A percentile compares a stretch with the other conserved stretches of the same genome.
Conservation (phyloP, 148 eudicot genomes). For the Beta vulgaris region DNA sequence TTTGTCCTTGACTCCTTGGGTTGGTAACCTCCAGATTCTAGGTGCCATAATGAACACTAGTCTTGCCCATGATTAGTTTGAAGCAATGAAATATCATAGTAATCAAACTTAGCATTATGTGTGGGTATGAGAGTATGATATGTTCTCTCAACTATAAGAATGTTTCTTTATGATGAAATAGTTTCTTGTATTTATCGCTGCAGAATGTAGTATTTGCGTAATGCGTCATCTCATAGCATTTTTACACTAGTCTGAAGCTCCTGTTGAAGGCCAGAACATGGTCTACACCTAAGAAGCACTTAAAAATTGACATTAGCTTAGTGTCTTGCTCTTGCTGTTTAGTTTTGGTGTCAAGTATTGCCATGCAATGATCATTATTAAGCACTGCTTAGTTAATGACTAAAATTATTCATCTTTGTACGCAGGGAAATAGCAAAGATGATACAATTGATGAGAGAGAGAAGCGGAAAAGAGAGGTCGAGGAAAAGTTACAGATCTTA, state of each 20-base stretch:
- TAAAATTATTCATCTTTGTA: slow-evolving; percentile 14
- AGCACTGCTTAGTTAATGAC: neutral
- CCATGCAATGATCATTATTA: neutral
- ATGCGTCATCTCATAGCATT: neutral
- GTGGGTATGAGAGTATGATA: neutral
- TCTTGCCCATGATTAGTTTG: neutral
- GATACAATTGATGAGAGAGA: slow-evolving; percentile 45
- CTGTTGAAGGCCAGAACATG: neutral
- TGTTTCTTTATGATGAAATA: neutral
- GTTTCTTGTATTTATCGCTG: too few species aligned
- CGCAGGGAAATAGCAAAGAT: slow-evolving; percentile 39
- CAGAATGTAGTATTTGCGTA: neutral
- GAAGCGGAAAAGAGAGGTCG: slow-evolving; percentile 67
- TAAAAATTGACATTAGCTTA: neutral
- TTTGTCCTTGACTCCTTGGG: neutral
- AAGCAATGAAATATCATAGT: neutral
- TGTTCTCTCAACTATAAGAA: neutral
- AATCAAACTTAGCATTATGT: neutral
- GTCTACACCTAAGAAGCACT: neutral
- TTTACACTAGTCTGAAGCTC: neutral
- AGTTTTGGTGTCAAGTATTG: neutral
- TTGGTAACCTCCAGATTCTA: neutral
- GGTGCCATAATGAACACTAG: neutral
- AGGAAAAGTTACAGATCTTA: slow-evolving; percentile 65
- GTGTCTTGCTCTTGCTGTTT: neutral